phyloP scores from a whole-genome alignment of 345 rosid genomes.

The Noccaea caerulescens region DNA sequence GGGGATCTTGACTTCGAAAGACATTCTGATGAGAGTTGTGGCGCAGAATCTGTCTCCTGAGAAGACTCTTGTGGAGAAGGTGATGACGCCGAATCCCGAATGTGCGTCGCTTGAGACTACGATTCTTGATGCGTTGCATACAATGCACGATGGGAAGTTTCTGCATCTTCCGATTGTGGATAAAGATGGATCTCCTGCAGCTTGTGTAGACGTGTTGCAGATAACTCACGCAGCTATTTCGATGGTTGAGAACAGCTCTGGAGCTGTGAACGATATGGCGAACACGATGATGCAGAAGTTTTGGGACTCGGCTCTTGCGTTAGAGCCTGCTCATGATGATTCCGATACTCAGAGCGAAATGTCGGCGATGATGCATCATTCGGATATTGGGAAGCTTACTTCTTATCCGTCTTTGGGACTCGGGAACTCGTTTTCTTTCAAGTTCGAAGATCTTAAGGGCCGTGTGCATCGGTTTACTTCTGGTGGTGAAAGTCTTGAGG shows the following conservation, averaged over 20 bases:
- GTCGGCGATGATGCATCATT: conserved; percentile 72
- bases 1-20: conserved; percentile 96
- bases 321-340: conserved; percentile 81
- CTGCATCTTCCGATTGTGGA: conserved; percentile 93
- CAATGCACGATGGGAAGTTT: conserved; percentile 97
- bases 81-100: conserved; percentile 95
- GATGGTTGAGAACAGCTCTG: conserved; percentile 87
- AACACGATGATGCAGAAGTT: conserved; percentile 98
- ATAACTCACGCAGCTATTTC: conserved; percentile 98
- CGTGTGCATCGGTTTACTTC: conserved; percentile 84
- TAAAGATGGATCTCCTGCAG: conserved; percentile 77
- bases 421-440: conserved; percentile 84
- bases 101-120: conserved; percentile 78
- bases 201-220: conserved; percentile 90
- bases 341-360: conserved; percentile 90
- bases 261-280: conserved; percentile 88
- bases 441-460: conserved; percentile 83
- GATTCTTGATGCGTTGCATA: conserved; percentile 89
- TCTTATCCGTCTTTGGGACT: conserved; percentile 77
- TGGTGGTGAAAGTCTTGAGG: conserved; percentile 74
- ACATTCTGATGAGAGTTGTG: conserved; percentile 96
- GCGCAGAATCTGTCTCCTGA: conserved; percentile 95
- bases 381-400: conserved; percentile 62
- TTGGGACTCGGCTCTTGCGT: conserved; percentile 96
- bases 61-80: conserved; percentile 87